phyloP scores from a whole-genome alignment of 106 monocot species.

The Allium fistulosum region DNA sequence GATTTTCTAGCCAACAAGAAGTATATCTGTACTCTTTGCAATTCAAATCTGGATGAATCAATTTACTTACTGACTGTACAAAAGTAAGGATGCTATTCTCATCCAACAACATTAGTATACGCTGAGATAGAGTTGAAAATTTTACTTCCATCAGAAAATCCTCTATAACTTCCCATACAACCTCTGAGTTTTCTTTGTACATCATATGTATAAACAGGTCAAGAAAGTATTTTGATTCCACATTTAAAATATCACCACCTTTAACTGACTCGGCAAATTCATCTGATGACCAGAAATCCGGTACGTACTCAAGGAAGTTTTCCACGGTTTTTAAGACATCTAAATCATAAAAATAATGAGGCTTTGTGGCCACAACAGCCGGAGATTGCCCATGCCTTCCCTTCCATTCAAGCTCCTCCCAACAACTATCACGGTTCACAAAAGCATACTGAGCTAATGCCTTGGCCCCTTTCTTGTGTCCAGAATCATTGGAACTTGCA shows the following conservation, averaged over 20 bases:
- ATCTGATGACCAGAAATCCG: conserved; percentile 84
- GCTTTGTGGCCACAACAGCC: conserved; percentile 93
- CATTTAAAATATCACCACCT: conserved; percentile 76
- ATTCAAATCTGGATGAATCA: conserved; percentile 7
- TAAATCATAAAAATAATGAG: conserved; percentile 86
- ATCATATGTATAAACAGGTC: conserved; percentile 56
- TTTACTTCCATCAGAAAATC: conserved; percentile 56
- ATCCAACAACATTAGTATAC: conserved; percentile 60
- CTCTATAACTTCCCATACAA: conserved; percentile 58
- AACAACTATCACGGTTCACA: conserved; percentile 76
- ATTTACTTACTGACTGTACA: conserved; percentile 36
- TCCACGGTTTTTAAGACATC: conserved; percentile 79
- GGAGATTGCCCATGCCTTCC: conserved; percentile 95
- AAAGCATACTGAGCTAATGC: conserved; percentile 85
- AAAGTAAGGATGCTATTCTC: conserved; percentile 53
- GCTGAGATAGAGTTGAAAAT: conserved; percentile 62
- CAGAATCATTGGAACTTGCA: conserved; percentile 54
- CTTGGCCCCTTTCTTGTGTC: conserved; percentile 75
- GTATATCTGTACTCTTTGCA: conserved; percentile 41
- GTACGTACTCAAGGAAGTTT: conserved; percentile 90
- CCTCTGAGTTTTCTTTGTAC: conserved; percentile 64
- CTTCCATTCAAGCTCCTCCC: conserved; percentile 99
- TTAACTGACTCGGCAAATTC: conserved; percentile 83
- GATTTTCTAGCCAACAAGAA: conserved; percentile 70
- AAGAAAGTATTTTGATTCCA: conserved; percentile 73